Base-by-base conservation (phyloP, 345 rosid species). In the Acer saccharum region DNA sequence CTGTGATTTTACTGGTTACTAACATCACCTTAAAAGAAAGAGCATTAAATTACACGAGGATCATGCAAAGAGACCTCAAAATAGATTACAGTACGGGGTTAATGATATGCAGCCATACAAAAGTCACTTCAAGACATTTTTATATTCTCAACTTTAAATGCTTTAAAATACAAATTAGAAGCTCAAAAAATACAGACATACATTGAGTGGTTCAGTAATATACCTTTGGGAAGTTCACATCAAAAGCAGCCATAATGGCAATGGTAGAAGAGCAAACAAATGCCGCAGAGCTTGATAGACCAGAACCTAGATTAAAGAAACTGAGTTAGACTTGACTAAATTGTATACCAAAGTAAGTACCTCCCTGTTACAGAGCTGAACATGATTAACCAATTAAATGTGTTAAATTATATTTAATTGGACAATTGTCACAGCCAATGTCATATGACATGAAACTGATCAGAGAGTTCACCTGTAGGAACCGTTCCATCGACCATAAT, bases 181-280 rank as follows among this genome's bases (percentile, higher is more conserved):
- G 20, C 39, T 20, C 21, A 6, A 12, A 6, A 41, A 41, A 60
- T 60, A 60, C 11, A 43, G 1, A 62, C 25, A 73, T 39, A 11
- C 55, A 17, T 39, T 14, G 21, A 78, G 27, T 35, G 2, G n/a
- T 58, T 25, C 60, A 57, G 71, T 69, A 71, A 5, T 65, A 65
- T 81, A 94, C 99, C 98, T 94, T 97, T 35, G 90, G 94, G 62
- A 90, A 83, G 83, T 89, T 88, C 69, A 82, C 75, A 71, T 77
- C 90, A 81, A 88, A 87, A 72, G 85, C 92, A 46, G 98, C 98
- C 99, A 97, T 97, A 29, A 94, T 89, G 76, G 98, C 97, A 68
- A 97, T 91, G 0, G 99, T 91, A 62, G 99, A 75, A 44, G 98
- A 94, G 80, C 98, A 94, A 69, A 97, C 99, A 86, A 96, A 94